Evolutionary conservation across 768 basidiomycete species (phyloP).

Genomic region (Serpula lacrymans): DNA sequence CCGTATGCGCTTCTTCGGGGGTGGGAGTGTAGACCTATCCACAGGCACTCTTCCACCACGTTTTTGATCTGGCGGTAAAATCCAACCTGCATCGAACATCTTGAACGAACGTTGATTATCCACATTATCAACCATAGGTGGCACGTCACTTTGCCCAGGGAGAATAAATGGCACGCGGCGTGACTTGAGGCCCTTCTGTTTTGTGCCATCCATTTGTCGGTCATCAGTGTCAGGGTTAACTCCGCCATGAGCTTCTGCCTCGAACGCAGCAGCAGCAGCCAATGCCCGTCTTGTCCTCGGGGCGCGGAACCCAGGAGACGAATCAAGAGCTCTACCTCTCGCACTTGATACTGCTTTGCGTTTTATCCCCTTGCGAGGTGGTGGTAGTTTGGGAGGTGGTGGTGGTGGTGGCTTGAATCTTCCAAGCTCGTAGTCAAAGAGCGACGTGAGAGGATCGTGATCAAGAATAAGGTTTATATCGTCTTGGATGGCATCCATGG

Average conservation of each 20-base stretch:
- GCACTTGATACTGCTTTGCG: slow-evolving; percentile 29
- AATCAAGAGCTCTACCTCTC: slow-evolving; percentile 30
- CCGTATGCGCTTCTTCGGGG: slow-evolving; percentile 55
- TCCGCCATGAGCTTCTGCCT: slow-evolving; percentile 31
- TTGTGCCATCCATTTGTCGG: slow-evolving; percentile 12
- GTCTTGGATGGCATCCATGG: slow-evolving; percentile 48
- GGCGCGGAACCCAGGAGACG: slow-evolving; percentile 43
- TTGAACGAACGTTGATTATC: slow-evolving; percentile 72
- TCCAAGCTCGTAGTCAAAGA: slow-evolving; percentile 69
- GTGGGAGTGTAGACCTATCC: slow-evolving; percentile 43
- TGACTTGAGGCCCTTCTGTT: slow-evolving; percentile 25
- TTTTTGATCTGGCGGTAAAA: slow-evolving; percentile 70
- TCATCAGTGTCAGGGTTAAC: slow-evolving; percentile 3
- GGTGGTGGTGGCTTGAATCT: slow-evolving; percentile 59
- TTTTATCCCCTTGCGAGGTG: slow-evolving; percentile 39
- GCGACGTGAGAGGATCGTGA: slow-evolving; percentile 56
- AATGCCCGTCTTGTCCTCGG: slow-evolving; percentile 46
- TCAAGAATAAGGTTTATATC: slow-evolving; percentile 53
- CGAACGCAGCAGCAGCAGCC: slow-evolving; percentile 43
- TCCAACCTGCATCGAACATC: slow-evolving; percentile 86
- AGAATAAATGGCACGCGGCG: slow-evolving; percentile 14
- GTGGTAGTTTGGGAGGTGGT: slow-evolving; percentile 41
- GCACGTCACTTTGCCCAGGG: slow-evolving; percentile 35
- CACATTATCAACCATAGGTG: slow-evolving; percentile 66
- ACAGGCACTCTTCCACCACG: slow-evolving; percentile 53